Evolutionary conservation across 1,284 basidiomycete species (phyloP).

Genomic region (Trichosporon sp.): DNA sequence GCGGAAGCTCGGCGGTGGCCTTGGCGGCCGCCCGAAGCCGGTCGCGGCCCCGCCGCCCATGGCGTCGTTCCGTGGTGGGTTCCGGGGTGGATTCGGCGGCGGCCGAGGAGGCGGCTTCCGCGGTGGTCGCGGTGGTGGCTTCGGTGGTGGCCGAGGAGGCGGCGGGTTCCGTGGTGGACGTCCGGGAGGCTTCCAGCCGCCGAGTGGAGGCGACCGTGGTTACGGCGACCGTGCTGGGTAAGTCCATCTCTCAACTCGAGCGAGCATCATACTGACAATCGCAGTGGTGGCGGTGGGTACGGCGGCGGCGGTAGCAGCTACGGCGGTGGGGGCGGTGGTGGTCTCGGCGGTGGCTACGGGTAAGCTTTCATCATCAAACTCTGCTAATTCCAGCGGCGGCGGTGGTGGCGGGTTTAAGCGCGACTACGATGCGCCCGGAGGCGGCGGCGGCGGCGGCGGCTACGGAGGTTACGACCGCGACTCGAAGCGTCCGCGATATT

Average conservation of each 20-base stretch:
- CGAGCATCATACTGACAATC: neutral
- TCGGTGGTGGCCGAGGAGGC: slow-evolving; percentile 36
- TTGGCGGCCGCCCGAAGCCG: slow-evolving; percentile 92
- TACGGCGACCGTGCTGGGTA: slow-evolving; percentile 25
- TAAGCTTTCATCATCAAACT: slow-evolving; percentile 12
- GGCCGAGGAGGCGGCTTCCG: slow-evolving; percentile 42
- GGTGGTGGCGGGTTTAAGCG: slow-evolving; percentile 47
- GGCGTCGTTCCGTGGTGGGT: slow-evolving; percentile 39
- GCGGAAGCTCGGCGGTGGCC: slow-evolving; percentile 86
- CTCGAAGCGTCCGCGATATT: slow-evolving; percentile 76
- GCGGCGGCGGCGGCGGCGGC: slow-evolving; percentile 58
- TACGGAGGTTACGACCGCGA: slow-evolving; percentile 77
- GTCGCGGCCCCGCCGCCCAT: slow-evolving; percentile 47
- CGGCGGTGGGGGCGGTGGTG: slow-evolving; percentile 39
- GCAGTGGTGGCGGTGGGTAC: slow-evolving; percentile 29
- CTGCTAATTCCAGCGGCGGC: slow-evolving; percentile 20
- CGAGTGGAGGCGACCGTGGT: slow-evolving; percentile 36
- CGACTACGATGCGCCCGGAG: slow-evolving; percentile 40
- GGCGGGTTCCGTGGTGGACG: slow-evolving; percentile 38
- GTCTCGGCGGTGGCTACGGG: slow-evolving; percentile 39
- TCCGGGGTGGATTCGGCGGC: slow-evolving; percentile 35
- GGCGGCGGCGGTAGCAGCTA: slow-evolving; percentile 38
- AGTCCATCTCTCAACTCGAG: neutral
- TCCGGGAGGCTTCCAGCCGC: slow-evolving; percentile 30
- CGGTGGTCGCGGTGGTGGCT: slow-evolving; percentile 35